phyloP scores from a whole-genome alignment of 257 asterid species.

The Solanum commersonii region DNA sequence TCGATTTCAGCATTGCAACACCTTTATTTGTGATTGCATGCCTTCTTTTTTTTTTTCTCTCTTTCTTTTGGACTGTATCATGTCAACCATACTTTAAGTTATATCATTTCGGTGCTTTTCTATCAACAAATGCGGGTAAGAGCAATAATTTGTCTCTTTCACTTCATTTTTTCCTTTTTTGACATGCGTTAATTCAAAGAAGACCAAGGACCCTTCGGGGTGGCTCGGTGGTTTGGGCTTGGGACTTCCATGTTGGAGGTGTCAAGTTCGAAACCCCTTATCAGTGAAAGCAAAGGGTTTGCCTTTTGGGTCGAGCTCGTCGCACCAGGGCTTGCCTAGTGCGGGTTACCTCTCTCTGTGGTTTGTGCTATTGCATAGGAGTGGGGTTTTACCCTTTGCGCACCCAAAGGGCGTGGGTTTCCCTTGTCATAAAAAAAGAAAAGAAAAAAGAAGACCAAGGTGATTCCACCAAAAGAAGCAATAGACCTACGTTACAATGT shows the following conservation, averaged over 20 bases:
- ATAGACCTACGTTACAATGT: background rate
- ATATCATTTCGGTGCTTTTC: background rate
- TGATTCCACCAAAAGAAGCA: background rate
- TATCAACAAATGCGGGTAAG: background rate
- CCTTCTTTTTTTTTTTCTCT: background rate
- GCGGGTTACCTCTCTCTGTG: background rate
- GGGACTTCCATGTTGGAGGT: background rate
- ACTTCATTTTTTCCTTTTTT: background rate
- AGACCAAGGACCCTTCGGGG: background rate
- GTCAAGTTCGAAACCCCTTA: background rate
- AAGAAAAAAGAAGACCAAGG: background rate
- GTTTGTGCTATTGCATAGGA: background rate
- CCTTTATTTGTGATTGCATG: background rate
- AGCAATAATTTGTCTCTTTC: background rate
- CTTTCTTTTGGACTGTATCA: background rate
- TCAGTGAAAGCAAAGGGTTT: background rate
- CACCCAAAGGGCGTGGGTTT: background rate
- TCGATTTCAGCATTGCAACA: background rate
- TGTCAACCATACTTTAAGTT: background rate
- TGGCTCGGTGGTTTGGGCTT: background rate
- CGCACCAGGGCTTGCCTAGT: background rate
- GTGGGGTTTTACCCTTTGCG: background rate
- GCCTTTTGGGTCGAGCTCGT: background rate
- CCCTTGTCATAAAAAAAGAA: background rate
- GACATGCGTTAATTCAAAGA: background rate